phyloP scores from a whole-genome alignment of 1,284 basidiomycete genomes.

The Leccinum subrobustum region DNA sequence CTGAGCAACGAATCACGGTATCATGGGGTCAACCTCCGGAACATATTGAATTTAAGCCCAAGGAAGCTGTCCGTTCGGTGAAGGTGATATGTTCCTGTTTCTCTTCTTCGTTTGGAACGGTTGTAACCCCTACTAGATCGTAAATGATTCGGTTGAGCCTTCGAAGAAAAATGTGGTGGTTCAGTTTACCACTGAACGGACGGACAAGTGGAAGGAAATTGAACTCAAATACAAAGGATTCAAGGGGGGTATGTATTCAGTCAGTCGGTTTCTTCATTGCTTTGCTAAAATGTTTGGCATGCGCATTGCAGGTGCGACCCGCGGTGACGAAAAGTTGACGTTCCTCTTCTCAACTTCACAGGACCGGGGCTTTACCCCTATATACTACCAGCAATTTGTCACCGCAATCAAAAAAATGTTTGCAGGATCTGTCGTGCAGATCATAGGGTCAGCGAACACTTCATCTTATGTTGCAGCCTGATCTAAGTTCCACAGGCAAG shows the following conservation, averaged over 20 bases:
- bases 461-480: not conserved
- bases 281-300: constrained; percentile 1
- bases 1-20: constrained; percentile 11
- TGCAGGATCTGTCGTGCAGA: not conserved
- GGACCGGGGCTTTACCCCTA: constrained; percentile 12
- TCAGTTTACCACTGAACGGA: constrained; percentile 14
- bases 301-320: constrained; percentile 17
- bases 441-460: constrained; percentile 18
- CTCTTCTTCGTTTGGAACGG: not conserved
- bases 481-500: constrained; percentile 16
- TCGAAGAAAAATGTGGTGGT: constrained; percentile 26
- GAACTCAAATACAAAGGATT: constrained; percentile 23
- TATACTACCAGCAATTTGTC: constrained; percentile 23
- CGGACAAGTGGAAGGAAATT: constrained; percentile 9
- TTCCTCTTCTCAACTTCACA: constrained; percentile 26
- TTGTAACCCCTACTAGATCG: constrained; percentile 19
- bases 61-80: constrained; percentile 12
- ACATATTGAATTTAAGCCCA: constrained; percentile 17
- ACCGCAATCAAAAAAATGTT: constrained; percentile 11
- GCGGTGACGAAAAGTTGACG: constrained; percentile 9
- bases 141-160: constrained; percentile 11
- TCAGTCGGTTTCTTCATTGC: not conserved
- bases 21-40: constrained; percentile 13
- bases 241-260: constrained; percentile 20
- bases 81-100: constrained; percentile 15